These are phyloP conservation scores for Ophiostoma sp. DNA, from an alignment of 2,329 filamentous ascomycete genomes.

Conservation along the genomic window DNA sequence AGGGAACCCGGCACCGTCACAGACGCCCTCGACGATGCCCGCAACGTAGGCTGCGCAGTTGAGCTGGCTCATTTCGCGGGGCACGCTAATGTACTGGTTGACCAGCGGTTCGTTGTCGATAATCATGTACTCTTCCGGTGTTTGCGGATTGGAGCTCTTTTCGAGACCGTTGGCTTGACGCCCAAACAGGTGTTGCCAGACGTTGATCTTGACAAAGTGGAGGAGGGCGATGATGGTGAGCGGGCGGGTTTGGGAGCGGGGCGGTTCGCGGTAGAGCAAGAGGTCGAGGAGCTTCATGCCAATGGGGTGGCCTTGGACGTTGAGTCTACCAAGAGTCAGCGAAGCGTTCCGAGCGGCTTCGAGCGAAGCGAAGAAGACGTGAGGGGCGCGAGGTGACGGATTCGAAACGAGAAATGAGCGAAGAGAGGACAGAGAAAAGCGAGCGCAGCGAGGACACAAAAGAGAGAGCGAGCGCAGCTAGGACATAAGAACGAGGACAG, in stretches of 20 bases:
- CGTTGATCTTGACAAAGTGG: slow-evolving; percentile 88
- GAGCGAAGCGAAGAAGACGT: slow-evolving; percentile 4
- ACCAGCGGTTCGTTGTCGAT: slow-evolving; percentile 97
- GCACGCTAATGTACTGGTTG: slow-evolving; percentile 89
- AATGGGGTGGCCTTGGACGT: slow-evolving; percentile 88
- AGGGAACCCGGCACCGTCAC: slow-evolving; percentile 87
- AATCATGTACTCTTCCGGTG: slow-evolving; percentile 97
- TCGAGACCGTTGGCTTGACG: slow-evolving; percentile 91
- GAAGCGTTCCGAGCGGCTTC: neutral
- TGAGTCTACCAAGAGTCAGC: slow-evolving; percentile 54
- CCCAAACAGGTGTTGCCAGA: slow-evolving; percentile 91
- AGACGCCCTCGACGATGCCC: slow-evolving; percentile 91
- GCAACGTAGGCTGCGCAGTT: slow-evolving; percentile 96
- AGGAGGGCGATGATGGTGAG: slow-evolving; percentile 87
- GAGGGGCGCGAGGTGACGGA: neutral
- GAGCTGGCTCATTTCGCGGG: slow-evolving; percentile 91
- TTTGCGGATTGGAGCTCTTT: slow-evolving; percentile 76
- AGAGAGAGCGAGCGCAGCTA: neutral
- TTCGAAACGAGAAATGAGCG: neutral
- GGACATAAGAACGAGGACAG: neutral
- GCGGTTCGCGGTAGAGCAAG: slow-evolving; percentile 77
- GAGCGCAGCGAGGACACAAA: slow-evolving; percentile 1
- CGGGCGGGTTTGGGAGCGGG: slow-evolving; percentile 72
- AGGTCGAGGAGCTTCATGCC: slow-evolving; percentile 94
- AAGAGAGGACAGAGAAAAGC: neutral